Conservation (phyloP, 192 early-diverging fungal genomes). For the Coemansia pectinata region DNA sequence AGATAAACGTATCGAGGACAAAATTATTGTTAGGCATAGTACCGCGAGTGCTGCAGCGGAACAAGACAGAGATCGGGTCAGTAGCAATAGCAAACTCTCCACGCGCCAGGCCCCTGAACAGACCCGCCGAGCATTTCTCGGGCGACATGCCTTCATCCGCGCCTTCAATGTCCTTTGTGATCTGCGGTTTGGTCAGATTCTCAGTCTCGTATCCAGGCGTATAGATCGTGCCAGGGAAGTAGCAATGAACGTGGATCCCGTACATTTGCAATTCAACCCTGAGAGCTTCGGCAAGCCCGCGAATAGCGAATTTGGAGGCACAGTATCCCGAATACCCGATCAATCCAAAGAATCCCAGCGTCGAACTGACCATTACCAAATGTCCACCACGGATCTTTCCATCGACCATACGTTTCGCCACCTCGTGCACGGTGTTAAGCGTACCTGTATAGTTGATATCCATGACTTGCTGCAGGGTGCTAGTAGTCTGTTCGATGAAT, state of each 20-base stretch:
- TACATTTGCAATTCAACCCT: conserved; percentile 67
- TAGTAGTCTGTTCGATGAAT: conserved; percentile 64
- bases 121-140: conserved; percentile 55
- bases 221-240: conserved; percentile 70
- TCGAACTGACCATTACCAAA: conserved; percentile 69
- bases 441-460: conserved; percentile 71
- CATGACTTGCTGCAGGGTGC: conserved; percentile 60
- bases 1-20: conserved; percentile 37
- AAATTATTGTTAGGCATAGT: conserved; percentile 52
- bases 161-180: conserved; percentile 74
- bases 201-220: conserved; percentile 71
- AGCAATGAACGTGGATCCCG: conserved; percentile 67
- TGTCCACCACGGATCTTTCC: conserved; percentile 60
- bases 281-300: conserved; percentile 69
- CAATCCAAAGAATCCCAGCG: conserved; percentile 68
- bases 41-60: conserved; percentile 40
- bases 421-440: conserved; percentile 67
- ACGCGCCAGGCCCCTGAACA: conserved; percentile 40
- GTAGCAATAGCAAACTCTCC: conserved; percentile 49
- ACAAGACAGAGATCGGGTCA: conserved; percentile 39
- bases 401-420: conserved; percentile 59
- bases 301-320: conserved; percentile 73
- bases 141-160: conserved; percentile 59
- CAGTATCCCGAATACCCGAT: conserved; percentile 67
- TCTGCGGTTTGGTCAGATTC: conserved; percentile 71